Percentiles rank a stretch among this genome's conserved stretches.
Evolutionary conservation across 768 basidiomycete genomes (phyloP).

Genomic region (Lactifluus piperatus): DNA sequence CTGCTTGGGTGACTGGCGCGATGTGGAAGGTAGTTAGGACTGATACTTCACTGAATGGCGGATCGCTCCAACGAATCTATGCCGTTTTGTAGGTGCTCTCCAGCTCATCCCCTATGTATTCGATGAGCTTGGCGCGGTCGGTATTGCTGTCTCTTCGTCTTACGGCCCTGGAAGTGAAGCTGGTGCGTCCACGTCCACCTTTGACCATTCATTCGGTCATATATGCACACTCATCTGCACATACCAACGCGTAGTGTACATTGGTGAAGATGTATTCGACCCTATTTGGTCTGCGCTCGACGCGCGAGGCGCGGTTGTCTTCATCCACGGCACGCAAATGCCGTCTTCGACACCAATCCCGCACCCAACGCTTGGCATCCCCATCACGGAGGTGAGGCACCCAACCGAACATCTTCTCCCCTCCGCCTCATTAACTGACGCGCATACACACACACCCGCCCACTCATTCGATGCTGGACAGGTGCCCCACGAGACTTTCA

Average conservation of each 20-base stretch:
- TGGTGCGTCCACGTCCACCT: slow-evolving; percentile 38
- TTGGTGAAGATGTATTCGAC: slow-evolving; percentile 57
- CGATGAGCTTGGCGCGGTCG: slow-evolving; percentile 53
- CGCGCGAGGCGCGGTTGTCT: slow-evolving; percentile 49
- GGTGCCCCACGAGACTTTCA: slow-evolving; percentile 79
- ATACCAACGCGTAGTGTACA: slow-evolving; percentile 39
- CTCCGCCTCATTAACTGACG: slow-evolving; percentile 1
- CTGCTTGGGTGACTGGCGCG: slow-evolving; percentile 50
- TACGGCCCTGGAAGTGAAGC: slow-evolving; percentile 49
- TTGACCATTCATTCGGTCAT: background rate
- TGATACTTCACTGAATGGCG: background rate
- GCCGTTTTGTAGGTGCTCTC: slow-evolving; percentile 38
- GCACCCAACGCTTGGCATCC: slow-evolving; percentile 55
- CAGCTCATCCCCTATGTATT: slow-evolving; percentile 52
- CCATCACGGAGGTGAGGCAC: slow-evolving; percentile 51
- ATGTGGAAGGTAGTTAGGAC: slow-evolving; percentile 42
- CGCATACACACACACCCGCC: background rate
- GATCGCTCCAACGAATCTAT: background rate
- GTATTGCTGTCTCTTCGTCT: slow-evolving; percentile 57
- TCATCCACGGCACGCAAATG: slow-evolving; percentile 64
- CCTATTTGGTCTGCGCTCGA: slow-evolving; percentile 65
- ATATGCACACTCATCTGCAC: background rate
- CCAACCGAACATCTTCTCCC: background rate
- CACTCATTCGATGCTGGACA: slow-evolving; percentile 24
- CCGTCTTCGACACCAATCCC: slow-evolving; percentile 58